Evolutionary conservation across 2,329 filamentous ascomycete species (phyloP).

Genomic region (Anthostomella pinea): DNA sequence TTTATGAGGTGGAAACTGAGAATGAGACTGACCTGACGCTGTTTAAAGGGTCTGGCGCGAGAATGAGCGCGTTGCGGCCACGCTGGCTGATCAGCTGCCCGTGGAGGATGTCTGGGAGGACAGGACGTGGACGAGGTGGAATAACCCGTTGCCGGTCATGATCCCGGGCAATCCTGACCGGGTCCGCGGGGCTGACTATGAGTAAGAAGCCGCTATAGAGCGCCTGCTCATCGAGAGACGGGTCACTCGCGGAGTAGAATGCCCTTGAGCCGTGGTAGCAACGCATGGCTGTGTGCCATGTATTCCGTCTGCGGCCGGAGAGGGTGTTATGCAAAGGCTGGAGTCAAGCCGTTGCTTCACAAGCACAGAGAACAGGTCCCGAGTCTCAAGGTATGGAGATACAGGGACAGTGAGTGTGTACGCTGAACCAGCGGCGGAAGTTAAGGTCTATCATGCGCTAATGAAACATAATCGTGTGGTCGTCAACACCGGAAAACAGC

Average conservation of each 20-base stretch:
- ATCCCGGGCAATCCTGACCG: slow-evolving; percentile 7
- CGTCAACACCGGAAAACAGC: slow-evolving; percentile 16
- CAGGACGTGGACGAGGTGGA: slow-evolving; percentile 20
- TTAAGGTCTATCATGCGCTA: slow-evolving; percentile 26
- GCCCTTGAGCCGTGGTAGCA: too few relatives aligned
- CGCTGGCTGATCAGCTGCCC: slow-evolving; percentile 25
- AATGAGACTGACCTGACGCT: background rate
- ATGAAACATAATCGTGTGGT: slow-evolving; percentile 22
- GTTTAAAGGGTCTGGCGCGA: slow-evolving; percentile 25
- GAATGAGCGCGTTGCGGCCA: slow-evolving; percentile 27
- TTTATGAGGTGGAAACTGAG: too few relatives aligned
- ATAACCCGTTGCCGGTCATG: slow-evolving; percentile 7
- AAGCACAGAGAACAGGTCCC: too few relatives aligned
- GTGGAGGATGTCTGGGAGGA: slow-evolving; percentile 30
- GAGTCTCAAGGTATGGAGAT: too few relatives aligned
- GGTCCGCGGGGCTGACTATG: slow-evolving; percentile 6
- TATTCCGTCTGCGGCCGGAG: too few relatives aligned
- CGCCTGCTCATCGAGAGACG: too few relatives aligned
- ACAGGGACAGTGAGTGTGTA: background rate
- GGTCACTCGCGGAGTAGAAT: too few relatives aligned
- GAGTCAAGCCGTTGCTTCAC: too few relatives aligned
- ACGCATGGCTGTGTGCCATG: too few relatives aligned
- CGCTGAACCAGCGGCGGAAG: slow-evolving; percentile 30
- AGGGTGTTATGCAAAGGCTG: too few relatives aligned
- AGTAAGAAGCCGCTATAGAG: background rate